Base-by-base conservation (phyloP, 371 early-diverging fungal genomes). In the Haplosporangium sp. region DNA sequence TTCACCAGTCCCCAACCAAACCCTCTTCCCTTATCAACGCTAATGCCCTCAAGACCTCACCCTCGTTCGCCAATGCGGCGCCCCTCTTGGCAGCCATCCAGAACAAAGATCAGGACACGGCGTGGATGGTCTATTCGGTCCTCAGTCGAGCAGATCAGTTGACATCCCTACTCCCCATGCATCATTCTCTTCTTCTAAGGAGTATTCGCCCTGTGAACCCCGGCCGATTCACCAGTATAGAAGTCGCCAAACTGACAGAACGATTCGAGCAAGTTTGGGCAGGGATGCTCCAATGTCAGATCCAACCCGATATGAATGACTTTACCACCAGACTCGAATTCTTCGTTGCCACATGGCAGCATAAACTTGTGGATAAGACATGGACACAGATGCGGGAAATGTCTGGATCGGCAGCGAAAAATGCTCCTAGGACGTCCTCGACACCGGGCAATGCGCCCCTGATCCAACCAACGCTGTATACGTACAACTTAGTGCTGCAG, bases 91-190 rank as follows among this genome's bases (percentile, higher is more conserved):
- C 62, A 8, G 77, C 77, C 13, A 62, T 76, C 37, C 70, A 76
- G 42, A 67, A 48, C 64, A 76, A 76, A 60, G 77, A 76, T 41
- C 77, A 76, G 48, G 77, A 76, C 23, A 70, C 67, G 10, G 67
- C 77, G 0, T 76, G 77, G 77, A 70, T 76, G 77, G 55, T 69
- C 37, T 76, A 76, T 50, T 67, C 77, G 0, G 71, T 59, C 16
- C n/a, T 70, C 11, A 59, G 66, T 46, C 70, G 71, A 13, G 67
- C 77, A 0, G 71, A 64, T 0, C 77, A 66, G 29, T 18, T 76
- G 23, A 42, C 67, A 9, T 46, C 56, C 5, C 64, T 76, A 1
- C 60, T 70, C 2, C 77, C 77, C 14, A 54, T 76, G 16, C 77
- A 76, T 20, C 71, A 70, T 41, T 62, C 71, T 5, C 45, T 70